A percentile compares a stretch with the other conserved stretches of the same genome.
Evolutionary conservation across 2,329 filamentous ascomycete species (phyloP).

Genomic region (Pyrenophora seminiperda): DNA sequence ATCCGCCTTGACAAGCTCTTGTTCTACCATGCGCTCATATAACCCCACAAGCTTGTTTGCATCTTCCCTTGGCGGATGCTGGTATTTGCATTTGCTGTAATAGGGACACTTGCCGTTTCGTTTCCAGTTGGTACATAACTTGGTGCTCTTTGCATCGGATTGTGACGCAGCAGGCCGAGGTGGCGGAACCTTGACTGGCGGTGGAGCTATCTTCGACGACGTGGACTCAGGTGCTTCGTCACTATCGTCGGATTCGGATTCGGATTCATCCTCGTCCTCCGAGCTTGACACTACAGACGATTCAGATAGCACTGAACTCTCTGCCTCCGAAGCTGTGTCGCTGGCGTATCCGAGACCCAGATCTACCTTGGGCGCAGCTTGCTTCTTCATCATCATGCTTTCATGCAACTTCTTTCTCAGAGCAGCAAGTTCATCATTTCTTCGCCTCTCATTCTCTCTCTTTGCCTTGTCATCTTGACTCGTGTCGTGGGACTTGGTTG

Average conservation of each 20-base stretch:
- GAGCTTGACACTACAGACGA: constrained; percentile 44
- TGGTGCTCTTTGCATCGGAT: constrained; percentile 12
- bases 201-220: constrained; percentile 43
- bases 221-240: constrained; percentile 43
- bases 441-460: constrained; percentile 1
- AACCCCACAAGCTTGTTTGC: constrained; percentile 28
- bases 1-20: constrained; percentile 52
- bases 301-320: constrained; percentile 34
- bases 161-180: constrained; percentile 10
- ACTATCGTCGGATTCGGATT: constrained; percentile 29
- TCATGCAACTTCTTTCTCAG: constrained; percentile 43
- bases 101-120: constrained; percentile 36
- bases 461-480: constrained; percentile 5
- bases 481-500: constrained; percentile 3
- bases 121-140: constrained; percentile 33
- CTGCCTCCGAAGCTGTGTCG: constrained; percentile 31
- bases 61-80: constrained; percentile 30
- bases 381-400: constrained; percentile 38
- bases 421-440: constrained; percentile 36
- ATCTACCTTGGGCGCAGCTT: constrained; percentile 20
- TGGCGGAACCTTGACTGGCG: constrained; percentile 21
- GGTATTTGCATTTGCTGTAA: constrained; percentile 31
- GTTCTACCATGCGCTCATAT: constrained; percentile 49
- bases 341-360: constrained; percentile 42
- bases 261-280: constrained; percentile 31